A percentile compares a stretch with the other conserved stretches of the same genome.
phyloP scores from a whole-genome alignment of 495 filamentous ascomycete species.

The Aspergillus hancockii region DNA sequence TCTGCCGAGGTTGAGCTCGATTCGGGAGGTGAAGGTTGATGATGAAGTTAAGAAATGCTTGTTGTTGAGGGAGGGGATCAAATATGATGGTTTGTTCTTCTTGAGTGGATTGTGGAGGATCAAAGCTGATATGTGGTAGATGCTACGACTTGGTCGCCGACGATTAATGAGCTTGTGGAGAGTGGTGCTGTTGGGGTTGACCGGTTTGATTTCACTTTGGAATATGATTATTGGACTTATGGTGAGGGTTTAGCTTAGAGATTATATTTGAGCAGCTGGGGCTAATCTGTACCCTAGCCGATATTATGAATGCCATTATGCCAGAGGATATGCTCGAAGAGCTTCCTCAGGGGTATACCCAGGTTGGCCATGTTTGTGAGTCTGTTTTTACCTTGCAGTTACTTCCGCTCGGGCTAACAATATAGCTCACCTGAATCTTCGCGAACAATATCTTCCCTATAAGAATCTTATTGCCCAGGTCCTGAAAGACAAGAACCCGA shows the following conservation, averaged over 20 bases:
- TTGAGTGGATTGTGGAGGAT: conserved; percentile 52
- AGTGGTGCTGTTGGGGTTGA: conserved; percentile 65
- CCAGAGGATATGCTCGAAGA: conserved; percentile 68
- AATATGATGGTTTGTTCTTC: conserved; percentile 58
- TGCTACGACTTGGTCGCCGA: conserved; percentile 70
- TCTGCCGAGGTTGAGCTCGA: conserved; percentile 57
- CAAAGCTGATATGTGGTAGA: conserved; percentile 49
- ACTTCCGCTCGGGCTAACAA: conserved; percentile 13
- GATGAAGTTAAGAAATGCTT: conserved; percentile 65
- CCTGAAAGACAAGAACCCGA: conserved; percentile 81
- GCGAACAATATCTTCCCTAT: conserved; percentile 75
- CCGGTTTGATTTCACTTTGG: conserved; percentile 71
- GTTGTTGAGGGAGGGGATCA: conserved; percentile 70
- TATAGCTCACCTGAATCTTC: conserved; percentile 84
- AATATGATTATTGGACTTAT: conserved; percentile 86
- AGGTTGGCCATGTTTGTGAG: conserved; percentile 84
- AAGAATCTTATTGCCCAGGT: conserved; percentile 81
- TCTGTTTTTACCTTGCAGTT: conserved; percentile 14
- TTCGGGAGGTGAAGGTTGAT: conserved; percentile 54
- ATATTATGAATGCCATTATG: conserved; percentile 78
- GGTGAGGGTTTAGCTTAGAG: conserved; percentile 40
- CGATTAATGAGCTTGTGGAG: conserved; percentile 66
- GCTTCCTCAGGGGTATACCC: conserved; percentile 81
- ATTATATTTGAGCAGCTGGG: neutral
- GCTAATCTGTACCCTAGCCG: conserved; percentile 49